Percentiles rank a stretch among this genome's conserved stretches.
Conservation (phyloP, 805 yeast genomes). For the Teunomyces funiuensis region DNA sequence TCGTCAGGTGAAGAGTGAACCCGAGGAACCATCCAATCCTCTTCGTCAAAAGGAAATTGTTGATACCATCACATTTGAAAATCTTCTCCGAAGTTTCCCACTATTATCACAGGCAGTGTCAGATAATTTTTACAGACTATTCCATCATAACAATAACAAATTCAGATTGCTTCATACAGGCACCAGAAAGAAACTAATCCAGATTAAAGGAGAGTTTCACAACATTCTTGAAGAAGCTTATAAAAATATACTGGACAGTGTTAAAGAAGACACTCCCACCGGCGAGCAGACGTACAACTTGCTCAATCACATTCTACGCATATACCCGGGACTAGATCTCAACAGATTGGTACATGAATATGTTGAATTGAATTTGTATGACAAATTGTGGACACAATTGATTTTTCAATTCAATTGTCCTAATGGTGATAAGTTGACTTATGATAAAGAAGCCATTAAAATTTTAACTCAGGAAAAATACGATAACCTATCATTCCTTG, state of each 20-base stretch:
- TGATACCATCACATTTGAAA: constrained; percentile 32
- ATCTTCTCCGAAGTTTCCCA: constrained; percentile 37
- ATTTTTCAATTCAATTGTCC: constrained; percentile 32
- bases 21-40: neutral
- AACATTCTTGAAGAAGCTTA: constrained; percentile 35
- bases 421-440: constrained; percentile 19
- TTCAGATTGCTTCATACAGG: constrained; percentile 30
- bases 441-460: constrained; percentile 26
- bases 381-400: constrained; percentile 59
- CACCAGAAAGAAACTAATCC: constrained; percentile 24
- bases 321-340: constrained; percentile 45
- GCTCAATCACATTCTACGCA: constrained; percentile 27
- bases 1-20: neutral
- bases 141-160: constrained; percentile 41
- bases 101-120: constrained; percentile 40
- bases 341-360: constrained; percentile 62
- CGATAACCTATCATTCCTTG: constrained; percentile 35
- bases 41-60: neutral
- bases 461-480: constrained; percentile 32
- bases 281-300: constrained; percentile 34
- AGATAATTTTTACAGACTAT: constrained; percentile 35
- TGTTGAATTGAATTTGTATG: constrained; percentile 68
- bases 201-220: constrained; percentile 32
- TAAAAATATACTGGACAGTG: constrained; percentile 38
- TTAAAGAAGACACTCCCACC: constrained; percentile 33